These are phyloP conservation scores for Clathrospora elynae DNA, from an alignment of 2,329 filamentous ascomycete genomes.

Conservation along the genomic window DNA sequence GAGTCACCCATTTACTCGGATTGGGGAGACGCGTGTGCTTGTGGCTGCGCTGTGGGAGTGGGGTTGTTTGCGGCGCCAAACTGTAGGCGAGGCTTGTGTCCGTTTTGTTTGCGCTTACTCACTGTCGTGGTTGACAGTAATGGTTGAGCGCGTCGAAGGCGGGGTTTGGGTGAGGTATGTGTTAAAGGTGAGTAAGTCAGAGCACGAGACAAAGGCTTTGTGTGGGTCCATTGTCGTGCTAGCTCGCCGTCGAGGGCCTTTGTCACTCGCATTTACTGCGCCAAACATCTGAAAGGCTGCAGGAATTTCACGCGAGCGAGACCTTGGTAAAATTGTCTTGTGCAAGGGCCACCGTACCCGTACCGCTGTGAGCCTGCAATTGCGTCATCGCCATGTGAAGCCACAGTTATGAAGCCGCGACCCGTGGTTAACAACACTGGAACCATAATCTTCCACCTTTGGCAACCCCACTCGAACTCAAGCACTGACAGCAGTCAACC, in stretches of 20 bases:
- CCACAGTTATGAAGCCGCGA: background rate
- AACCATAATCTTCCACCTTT: conserved; percentile 1
- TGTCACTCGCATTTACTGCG: conserved; percentile 5
- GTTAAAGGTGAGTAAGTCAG: background rate
- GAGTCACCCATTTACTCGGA: background rate
- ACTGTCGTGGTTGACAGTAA: background rate
- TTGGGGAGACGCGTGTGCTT: background rate
- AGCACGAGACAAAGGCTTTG: conserved; percentile 6
- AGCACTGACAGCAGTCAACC: background rate
- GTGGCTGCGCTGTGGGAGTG: background rate
- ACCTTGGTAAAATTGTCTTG: no score
- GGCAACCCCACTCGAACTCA: no score
- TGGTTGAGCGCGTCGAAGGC: background rate
- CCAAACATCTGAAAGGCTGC: background rate
- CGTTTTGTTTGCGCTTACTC: background rate
- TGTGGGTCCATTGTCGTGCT: conserved; percentile 10
- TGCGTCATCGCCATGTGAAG: background rate
- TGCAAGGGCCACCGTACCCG: background rate
- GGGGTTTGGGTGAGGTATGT: background rate
- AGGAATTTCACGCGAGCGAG: background rate
- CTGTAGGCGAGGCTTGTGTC: background rate
- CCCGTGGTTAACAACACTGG: background rate
- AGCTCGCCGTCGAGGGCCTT: background rate
- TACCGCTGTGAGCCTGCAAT: background rate
- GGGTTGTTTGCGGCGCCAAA: background rate